Conservation (phyloP, 2,329 filamentous ascomycete genomes). For the Xylaria sp. region DNA sequence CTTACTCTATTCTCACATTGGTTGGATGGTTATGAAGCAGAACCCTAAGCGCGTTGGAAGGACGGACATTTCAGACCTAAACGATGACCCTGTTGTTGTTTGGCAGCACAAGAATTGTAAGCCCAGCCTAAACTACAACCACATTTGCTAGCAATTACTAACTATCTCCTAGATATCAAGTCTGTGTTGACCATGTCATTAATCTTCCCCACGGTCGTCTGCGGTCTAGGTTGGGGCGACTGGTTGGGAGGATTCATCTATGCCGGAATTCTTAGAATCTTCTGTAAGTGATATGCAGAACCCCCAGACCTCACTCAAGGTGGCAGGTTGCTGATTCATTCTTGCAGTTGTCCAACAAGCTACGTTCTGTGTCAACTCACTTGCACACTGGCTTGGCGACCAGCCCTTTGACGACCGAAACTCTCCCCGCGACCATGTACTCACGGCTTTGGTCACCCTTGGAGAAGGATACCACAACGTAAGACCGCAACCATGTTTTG, state of each 20-base stretch:
- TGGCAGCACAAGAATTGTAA: constrained; percentile 59
- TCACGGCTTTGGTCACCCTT: constrained; percentile 73
- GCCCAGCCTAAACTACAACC: neutral
- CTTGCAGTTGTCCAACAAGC: constrained; percentile 58
- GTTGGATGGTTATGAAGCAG: constrained; percentile 66
- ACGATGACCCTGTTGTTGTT: constrained; percentile 61
- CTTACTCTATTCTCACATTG: constrained; percentile 60
- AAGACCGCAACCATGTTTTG: constrained; percentile 3
- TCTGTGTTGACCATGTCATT: constrained; percentile 59
- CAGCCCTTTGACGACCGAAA: constrained; percentile 78
- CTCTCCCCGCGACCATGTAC: constrained; percentile 73
- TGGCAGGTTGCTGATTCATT: neutral
- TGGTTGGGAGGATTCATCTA: constrained; percentile 62
- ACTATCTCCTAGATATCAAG: constrained; percentile 52
- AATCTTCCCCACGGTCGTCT: constrained; percentile 58
- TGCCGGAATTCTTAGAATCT: constrained; percentile 61
- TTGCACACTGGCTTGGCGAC: constrained; percentile 66
- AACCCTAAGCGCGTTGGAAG: constrained; percentile 63
- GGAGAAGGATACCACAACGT: constrained; percentile 76
- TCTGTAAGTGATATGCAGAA: constrained; percentile 43
- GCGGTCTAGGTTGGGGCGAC: constrained; percentile 60
- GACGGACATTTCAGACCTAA: constrained; percentile 61
- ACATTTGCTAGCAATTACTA: constrained; percentile 1
- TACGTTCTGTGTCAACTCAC: constrained; percentile 64
- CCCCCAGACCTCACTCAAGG: neutral